Evolutionary conservation across 371 early-diverging fungal genomes (phyloP).

Genomic region (Ordospora pajunii): DNA sequence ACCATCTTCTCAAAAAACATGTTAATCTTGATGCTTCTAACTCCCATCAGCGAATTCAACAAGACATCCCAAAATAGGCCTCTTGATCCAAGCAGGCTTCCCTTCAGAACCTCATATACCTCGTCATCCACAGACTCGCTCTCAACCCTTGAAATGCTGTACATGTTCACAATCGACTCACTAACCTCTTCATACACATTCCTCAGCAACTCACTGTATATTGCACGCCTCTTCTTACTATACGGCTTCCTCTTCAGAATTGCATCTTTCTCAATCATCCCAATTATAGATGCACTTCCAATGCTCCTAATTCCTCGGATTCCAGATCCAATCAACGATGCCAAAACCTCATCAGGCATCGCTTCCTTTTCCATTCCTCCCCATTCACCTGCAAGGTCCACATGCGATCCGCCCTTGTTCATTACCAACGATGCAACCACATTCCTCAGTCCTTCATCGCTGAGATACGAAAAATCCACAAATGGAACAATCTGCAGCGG

Average conservation of each 20-base stretch:
- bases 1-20: slow-evolving; percentile 21
- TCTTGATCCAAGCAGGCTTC: background rate
- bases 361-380: background rate
- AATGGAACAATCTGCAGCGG: background rate
- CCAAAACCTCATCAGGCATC: background rate
- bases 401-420: too few species aligned
- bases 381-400: too few species aligned
- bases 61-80: slow-evolving; percentile 7
- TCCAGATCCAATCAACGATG: background rate
- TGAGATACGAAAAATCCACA: background rate
- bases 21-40: slow-evolving; percentile 14
- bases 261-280: slow-evolving; percentile 15
- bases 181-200: background rate
- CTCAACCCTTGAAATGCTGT: slow-evolving; percentile 17
- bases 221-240: background rate
- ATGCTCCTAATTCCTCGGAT: background rate
- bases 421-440: background rate
- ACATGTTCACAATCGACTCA: slow-evolving; percentile 8
- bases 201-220: background rate
- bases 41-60: background rate
- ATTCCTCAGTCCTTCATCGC: background rate
- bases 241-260: background rate
- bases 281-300: background rate
- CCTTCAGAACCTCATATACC: background rate
- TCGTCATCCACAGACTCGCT: background rate